These are phyloP conservation scores for Cystobasidium tubakii DNA, from an alignment of 768 basidiomycete species.

Conservation along the genomic window DNA sequence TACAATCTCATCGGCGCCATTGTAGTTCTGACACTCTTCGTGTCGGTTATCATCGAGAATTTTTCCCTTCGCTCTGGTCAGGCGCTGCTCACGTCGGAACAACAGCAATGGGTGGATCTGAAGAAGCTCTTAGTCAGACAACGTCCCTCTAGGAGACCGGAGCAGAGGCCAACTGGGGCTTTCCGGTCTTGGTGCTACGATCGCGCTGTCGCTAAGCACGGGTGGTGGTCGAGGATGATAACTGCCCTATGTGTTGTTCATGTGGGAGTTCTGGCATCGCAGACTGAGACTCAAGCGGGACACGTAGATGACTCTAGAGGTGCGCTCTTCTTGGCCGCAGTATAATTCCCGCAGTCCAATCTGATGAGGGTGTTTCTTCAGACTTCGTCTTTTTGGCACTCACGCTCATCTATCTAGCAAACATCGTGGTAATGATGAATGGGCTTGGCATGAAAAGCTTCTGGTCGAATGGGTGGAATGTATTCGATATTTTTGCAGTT, in stretches of 20 bases:
- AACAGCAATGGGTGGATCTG: conserved; percentile 89
- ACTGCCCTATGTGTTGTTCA: conserved; percentile 73
- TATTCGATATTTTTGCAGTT: conserved; percentile 78
- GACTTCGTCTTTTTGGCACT: conserved; percentile 72
- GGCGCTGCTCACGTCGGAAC: conserved; percentile 75
- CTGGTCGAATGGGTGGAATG: conserved; percentile 85
- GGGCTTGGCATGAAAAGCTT: conserved; percentile 81
- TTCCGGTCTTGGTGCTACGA: conserved; percentile 84
- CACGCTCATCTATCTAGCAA: conserved; percentile 66
- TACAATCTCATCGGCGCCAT: conserved; percentile 92
- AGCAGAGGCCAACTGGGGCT: conserved; percentile 54
- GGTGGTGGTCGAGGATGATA: conserved; percentile 81
- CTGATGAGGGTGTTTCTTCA: conserved; percentile 4
- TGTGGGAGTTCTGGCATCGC: conserved; percentile 68
- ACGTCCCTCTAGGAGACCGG: conserved; percentile 74
- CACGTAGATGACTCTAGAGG: conserved; percentile 38
- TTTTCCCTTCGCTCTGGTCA: conserved; percentile 80
- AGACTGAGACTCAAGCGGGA: conserved; percentile 38
- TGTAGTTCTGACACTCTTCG: conserved; percentile 56
- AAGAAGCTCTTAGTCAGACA: conserved; percentile 81
- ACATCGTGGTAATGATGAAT: conserved; percentile 68
- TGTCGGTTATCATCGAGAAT: conserved; percentile 79
- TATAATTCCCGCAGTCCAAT: too few relatives aligned
- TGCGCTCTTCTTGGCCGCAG: too few relatives aligned
- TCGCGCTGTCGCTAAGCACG: conserved; percentile 81